Percentiles rank a stretch among this genome's conserved stretches.
These are phyloP conservation scores for Ceriops decandra DNA, from an alignment of 345 rosid species.

Conservation along the genomic window DNA sequence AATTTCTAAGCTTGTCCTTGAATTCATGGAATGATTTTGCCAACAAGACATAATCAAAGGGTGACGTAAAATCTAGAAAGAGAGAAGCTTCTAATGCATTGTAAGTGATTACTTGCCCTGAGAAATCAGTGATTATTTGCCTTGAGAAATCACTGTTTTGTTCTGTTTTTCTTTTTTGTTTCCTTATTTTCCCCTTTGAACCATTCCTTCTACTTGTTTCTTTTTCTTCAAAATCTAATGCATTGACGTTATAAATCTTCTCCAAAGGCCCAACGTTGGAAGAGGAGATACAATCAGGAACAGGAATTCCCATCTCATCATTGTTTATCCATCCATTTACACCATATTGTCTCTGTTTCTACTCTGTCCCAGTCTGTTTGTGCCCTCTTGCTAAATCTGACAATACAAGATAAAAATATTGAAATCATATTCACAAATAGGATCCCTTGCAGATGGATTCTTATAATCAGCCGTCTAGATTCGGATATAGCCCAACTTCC, in stretches of 20 bases:
- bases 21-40: constrained; percentile 41
- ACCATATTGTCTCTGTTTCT: constrained; percentile 4
- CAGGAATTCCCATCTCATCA: neutral
- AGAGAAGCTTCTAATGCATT: constrained; percentile 15
- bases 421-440: neutral
- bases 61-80: constrained; percentile 3
- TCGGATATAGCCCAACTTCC: constrained; percentile 34
- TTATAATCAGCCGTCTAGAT: constrained; percentile 44
- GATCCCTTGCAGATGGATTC: constrained; percentile 42
- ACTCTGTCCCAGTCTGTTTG: neutral
- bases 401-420: neutral
- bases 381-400: constrained; percentile 10
- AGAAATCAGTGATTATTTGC: constrained; percentile 1
- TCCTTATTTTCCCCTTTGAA: too few species aligned
- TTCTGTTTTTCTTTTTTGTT: neutral
- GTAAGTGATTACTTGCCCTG: constrained; percentile 7
- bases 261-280: neutral
- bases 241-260: neutral
- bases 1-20: constrained; percentile 31
- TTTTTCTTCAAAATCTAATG: neutral
- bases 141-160: constrained; percentile 8
- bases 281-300: neutral
- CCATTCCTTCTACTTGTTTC: too few species aligned
- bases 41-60: constrained; percentile 15
- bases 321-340: neutral